A percentile compares a stretch with the other conserved stretches of the same genome.
Evolutionary conservation across 176 grass and related monocot genomes (phyloP).

Genomic region (Paspalum notatum): DNA sequence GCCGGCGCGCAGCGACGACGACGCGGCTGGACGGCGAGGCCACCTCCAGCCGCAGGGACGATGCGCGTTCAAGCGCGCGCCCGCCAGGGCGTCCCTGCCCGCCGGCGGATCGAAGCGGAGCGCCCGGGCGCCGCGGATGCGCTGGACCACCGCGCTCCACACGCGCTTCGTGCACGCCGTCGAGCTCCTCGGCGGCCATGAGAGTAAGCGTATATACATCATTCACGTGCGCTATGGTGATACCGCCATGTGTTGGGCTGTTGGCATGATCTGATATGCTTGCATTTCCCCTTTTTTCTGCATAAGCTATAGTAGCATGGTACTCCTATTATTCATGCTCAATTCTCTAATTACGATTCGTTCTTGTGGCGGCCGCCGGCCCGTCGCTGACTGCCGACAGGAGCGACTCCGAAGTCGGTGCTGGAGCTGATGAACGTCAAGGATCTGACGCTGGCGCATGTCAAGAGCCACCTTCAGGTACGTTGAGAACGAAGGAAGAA

Average conservation of each 20-base stretch:
- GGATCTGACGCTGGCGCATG: conserved; percentile 95
- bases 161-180: conserved; percentile 93
- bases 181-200: conserved; percentile 95
- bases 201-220: conserved; percentile 57
- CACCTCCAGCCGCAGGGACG: conserved; percentile 43
- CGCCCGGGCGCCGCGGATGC: conserved; percentile 85
- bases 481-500: neutral
- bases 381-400: conserved; percentile 32
- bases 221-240: neutral
- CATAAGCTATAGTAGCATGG: neutral
- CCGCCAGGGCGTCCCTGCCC: conserved; percentile 1
- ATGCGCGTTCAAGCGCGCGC: conserved; percentile 67
- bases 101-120: conserved; percentile 61
- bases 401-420: conserved; percentile 98
- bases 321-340: neutral
- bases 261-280: neutral
- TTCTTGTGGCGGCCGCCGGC: neutral
- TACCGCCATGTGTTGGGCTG: neutral
- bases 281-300: conserved; percentile 10
- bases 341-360: conserved; percentile 41
- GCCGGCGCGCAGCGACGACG: neutral
- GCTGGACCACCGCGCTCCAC: conserved; percentile 92
- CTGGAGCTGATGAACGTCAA: conserved; percentile 99
- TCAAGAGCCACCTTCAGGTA: conserved; percentile 99
- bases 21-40: neutral